Evolutionary conservation across 2,329 filamentous ascomycete species (phyloP), one percentile per base, ranked within the genome.

Genomic region (Colletotrichum sp.): DNA sequence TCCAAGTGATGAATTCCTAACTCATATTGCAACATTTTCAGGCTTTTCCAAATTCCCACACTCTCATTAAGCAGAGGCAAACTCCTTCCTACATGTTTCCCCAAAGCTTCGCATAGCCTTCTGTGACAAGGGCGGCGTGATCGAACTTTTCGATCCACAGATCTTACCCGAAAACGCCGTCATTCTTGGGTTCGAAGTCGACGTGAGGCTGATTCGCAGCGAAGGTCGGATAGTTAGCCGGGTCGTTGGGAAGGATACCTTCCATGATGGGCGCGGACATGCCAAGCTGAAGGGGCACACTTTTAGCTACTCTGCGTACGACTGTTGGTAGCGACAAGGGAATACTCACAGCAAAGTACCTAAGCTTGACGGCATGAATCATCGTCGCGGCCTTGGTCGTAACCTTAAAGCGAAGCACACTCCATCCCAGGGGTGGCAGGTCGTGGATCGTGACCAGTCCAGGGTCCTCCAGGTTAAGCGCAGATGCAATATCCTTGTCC

Each of bases 351-450:
- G 71, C 75, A 29, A 77, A 77, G 32, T 77, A 75, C 15, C 75
- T 66, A 5, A 77, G 71, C 55, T 77, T 74, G 5, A 70, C 75
- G 8, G 71, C 75, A n/a, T 75, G 75, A 29, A 77, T 77, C 71
- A 77, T 70, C 7, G 75, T 77, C 9, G 71, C 75, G 2, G 75
- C 66, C 52, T 77, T 75, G 16, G 11, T 32, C 1, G 36, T 70
- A 1, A 71, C 71, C 62, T 70, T 49, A 66, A 77, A 77, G 22
- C 75, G 75, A 25, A 74, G 39, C 16, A 70, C 61, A 8, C 71
- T 77, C 71, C 65, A 77, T 2, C 75, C 71, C 3, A 77, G 34
- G 13, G 75, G 75, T 5, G 75, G 75, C 36, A 75, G 11, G 65
- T 75, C 71, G 27, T 77, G 75, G 16, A 75, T 12, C 1, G 62